Percentiles rank a stretch among this genome's conserved stretches.
phyloP scores from a whole-genome alignment of 2,329 filamentous ascomycete genomes.

The Waltergamsia citrina region DNA sequence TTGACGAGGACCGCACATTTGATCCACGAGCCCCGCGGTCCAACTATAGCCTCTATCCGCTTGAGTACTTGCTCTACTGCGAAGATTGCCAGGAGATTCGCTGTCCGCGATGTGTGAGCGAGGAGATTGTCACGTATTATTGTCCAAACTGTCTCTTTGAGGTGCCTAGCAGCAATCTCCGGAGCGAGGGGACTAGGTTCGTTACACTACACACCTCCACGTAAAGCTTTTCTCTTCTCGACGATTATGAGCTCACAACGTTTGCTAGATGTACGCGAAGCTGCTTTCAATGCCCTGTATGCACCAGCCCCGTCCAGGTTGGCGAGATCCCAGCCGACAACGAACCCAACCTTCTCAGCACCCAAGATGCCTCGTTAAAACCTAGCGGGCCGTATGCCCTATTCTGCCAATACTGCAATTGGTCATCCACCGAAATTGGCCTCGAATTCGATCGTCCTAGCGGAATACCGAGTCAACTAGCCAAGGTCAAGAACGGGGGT shows the following conservation, averaged over 20 bases:
- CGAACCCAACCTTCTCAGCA: slow-evolving; percentile 30
- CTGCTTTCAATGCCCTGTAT: slow-evolving; percentile 91
- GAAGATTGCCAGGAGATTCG: slow-evolving; percentile 96
- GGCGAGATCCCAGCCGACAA: slow-evolving; percentile 55
- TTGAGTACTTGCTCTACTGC: slow-evolving; percentile 92
- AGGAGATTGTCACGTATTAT: slow-evolving; percentile 92
- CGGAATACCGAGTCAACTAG: slow-evolving; percentile 73
- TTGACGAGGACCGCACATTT: slow-evolving; percentile 58
- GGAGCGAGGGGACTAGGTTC: slow-evolving; percentile 75
- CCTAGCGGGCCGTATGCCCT: slow-evolving; percentile 59
- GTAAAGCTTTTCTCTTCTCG: background rate
- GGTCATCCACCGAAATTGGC: slow-evolving; percentile 82
- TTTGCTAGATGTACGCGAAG: slow-evolving; percentile 73
- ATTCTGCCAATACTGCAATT: slow-evolving; percentile 84
- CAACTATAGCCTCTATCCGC: slow-evolving; percentile 85
- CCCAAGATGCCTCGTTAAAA: slow-evolving; percentile 24
- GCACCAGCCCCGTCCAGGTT: slow-evolving; percentile 69
- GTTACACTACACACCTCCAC: background rate
- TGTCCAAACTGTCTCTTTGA: slow-evolving; percentile 95
- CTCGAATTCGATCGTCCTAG: slow-evolving; percentile 86
- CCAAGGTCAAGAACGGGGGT: slow-evolving; percentile 58
- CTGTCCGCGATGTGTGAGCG: slow-evolving; percentile 81
- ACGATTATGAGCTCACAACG: slow-evolving; percentile 8
- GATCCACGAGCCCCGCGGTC: slow-evolving; percentile 77
- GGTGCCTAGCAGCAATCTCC: slow-evolving; percentile 85